phyloP scores from a whole-genome alignment of 768 basidiomycete genomes.

The Tylopilus subfusipes region DNA sequence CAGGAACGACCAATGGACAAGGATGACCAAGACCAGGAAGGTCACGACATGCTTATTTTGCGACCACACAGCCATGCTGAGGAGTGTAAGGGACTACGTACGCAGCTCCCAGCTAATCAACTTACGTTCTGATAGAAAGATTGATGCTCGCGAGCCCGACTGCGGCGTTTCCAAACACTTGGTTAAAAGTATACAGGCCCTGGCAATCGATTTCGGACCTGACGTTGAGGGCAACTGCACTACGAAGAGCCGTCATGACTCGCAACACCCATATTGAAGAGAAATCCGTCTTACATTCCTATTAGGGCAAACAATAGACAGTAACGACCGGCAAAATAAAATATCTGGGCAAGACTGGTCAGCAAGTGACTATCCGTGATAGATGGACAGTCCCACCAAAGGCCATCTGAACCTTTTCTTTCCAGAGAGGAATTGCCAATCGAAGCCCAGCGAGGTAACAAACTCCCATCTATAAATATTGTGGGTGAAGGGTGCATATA shows the following conservation, averaged over 20 bases:
- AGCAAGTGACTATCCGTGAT: neutral
- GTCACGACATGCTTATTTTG: conserved; percentile 50
- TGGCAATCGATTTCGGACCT: conserved; percentile 62
- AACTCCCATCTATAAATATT: conserved; percentile 56
- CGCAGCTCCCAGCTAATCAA: conserved; percentile 1
- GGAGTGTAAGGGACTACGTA: neutral
- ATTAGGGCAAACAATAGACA: conserved; percentile 59
- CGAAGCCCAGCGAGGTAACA: conserved; percentile 57
- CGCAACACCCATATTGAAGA: neutral
- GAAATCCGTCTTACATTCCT: conserved; percentile 53
- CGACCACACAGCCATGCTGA: conserved; percentile 69
- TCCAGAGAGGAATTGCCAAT: conserved; percentile 58
- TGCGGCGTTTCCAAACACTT: conserved; percentile 60
- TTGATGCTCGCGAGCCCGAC: conserved; percentile 72
- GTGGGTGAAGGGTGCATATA: conserved; percentile 7
- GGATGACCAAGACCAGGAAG: conserved; percentile 52
- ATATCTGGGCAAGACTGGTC: conserved; percentile 38
- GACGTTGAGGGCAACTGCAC: conserved; percentile 57
- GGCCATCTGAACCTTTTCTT: conserved; percentile 64
- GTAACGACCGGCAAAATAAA: conserved; percentile 71
- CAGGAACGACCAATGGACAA: conserved; percentile 70
- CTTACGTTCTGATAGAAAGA: conserved; percentile 64
- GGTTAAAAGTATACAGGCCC: conserved; percentile 64
- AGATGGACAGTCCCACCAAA: conserved; percentile 40
- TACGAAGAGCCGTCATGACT: conserved; percentile 22